Conservation (phyloP, 2,329 filamentous ascomycete species). For the Talaromyces marneffei region DNA sequence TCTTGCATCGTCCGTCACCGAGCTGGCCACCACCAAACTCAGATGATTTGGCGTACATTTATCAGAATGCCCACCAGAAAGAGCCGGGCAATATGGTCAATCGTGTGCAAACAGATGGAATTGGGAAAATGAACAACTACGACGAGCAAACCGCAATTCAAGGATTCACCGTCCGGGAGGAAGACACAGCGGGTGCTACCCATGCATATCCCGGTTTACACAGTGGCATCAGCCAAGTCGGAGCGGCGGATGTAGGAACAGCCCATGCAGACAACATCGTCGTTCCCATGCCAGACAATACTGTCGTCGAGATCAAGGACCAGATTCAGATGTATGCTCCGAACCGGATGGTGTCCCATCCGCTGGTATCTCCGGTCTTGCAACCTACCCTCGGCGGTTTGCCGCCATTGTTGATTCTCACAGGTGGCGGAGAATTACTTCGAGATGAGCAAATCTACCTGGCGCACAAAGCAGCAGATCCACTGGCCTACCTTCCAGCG, state of each 20-base stretch:
- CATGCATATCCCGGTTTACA: constrained; percentile 23
- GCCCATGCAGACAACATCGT: constrained; percentile 46
- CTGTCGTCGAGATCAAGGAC: constrained; percentile 69
- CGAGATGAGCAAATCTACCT: constrained; percentile 93
- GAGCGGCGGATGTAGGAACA: constrained; percentile 15
- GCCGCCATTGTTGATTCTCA: constrained; percentile 78
- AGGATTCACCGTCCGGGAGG: constrained; percentile 14
- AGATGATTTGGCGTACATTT: constrained; percentile 57
- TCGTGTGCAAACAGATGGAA: constrained; percentile 11
- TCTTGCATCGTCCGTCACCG: constrained; percentile 80
- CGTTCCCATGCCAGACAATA: constrained; percentile 61
- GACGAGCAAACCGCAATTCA: constrained; percentile 17
- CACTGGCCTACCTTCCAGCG: constrained; percentile 65
- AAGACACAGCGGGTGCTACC: constrained; percentile 6
- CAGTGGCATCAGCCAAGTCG: constrained; percentile 16
- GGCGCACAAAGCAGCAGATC: constrained; percentile 89
- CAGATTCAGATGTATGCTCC: constrained; percentile 87
- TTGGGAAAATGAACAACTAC: background rate
- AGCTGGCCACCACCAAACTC: constrained; percentile 90
- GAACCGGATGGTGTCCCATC: constrained; percentile 79
- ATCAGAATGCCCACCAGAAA: constrained; percentile 32
- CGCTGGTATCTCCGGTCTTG: constrained; percentile 80
- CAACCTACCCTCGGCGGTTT: constrained; percentile 86
- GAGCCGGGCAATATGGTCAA: background rate
- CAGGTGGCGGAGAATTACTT: constrained; percentile 81